These are phyloP conservation scores for Backusella luteola DNA, from an alignment of 192 early-diverging fungal genomes.

Conservation along the genomic window DNA sequence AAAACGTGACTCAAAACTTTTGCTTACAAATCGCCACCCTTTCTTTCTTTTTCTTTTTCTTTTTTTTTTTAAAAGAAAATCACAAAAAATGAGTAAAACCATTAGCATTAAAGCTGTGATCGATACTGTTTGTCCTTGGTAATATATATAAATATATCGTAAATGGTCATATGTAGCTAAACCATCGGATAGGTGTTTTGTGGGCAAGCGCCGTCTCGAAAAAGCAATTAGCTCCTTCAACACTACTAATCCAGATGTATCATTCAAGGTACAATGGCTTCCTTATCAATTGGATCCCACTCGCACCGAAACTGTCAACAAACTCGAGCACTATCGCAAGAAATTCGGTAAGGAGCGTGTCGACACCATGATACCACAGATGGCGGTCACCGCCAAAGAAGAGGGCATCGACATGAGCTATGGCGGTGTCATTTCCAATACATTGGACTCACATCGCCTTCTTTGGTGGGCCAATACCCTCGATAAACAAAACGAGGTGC, in stretches of 20 bases:
- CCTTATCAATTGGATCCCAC: constrained; percentile 73
- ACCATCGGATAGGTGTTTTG: constrained; percentile 50
- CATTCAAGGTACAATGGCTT: constrained; percentile 58
- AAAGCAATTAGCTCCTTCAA: constrained; percentile 51
- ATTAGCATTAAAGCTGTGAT: constrained; percentile 62
- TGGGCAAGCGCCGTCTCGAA: constrained; percentile 75
- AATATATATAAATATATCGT: neutral
- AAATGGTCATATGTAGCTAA: neutral
- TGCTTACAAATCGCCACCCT: neutral
- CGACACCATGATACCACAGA: constrained; percentile 50
- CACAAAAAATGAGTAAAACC: constrained; percentile 24
- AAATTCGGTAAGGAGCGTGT: constrained; percentile 66
- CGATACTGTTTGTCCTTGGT: constrained; percentile 75
- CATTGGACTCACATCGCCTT: constrained; percentile 64
- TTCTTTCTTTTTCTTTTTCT: neutral
- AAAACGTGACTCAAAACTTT: neutral
- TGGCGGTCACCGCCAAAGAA: constrained; percentile 53
- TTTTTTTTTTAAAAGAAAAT: neutral
- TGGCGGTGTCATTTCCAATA: constrained; percentile 64
- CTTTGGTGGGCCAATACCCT: constrained; percentile 53
- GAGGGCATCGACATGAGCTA: constrained; percentile 69
- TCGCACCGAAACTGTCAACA: constrained; percentile 46
- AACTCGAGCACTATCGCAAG: constrained; percentile 51
- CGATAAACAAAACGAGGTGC: constrained; percentile 54
- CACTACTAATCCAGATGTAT: constrained; percentile 46